Percentiles rank a stretch among this genome's conserved stretches.
Conservation (phyloP, 2,329 filamentous ascomycete species). For the Aspergillus sp. region DNA sequence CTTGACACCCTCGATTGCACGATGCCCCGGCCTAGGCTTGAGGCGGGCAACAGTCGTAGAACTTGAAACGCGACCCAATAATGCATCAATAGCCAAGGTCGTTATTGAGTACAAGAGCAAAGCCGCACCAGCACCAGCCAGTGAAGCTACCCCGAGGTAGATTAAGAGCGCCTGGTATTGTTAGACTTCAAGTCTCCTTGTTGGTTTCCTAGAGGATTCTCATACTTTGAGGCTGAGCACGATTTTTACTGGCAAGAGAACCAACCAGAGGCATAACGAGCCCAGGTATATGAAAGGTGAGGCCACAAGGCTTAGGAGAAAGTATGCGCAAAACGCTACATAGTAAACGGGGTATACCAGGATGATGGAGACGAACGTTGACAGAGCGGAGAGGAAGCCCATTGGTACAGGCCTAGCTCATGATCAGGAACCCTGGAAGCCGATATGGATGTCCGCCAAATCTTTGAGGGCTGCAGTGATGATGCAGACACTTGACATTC, state of each 20-base stretch:
- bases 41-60: constrained; percentile 19
- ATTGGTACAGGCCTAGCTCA: constrained; percentile 1
- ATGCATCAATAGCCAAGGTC: constrained; percentile 52
- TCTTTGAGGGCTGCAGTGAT: not conserved
- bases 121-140: constrained; percentile 67
- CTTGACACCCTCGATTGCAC: not conserved
- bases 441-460: not conserved
- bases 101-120: constrained; percentile 59
- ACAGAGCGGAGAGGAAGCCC: constrained; percentile 13
- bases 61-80: constrained; percentile 46
- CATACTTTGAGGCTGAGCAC: constrained; percentile 58
- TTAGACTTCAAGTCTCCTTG: not conserved
- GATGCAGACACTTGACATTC: not conserved
- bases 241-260: constrained; percentile 51
- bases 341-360: constrained; percentile 11
- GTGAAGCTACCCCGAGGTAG: constrained; percentile 64
- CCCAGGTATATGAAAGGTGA: constrained; percentile 52
- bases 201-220: not conserved
- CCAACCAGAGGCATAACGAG: constrained; percentile 39
- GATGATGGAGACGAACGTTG: constrained; percentile 9
- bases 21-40: not conserved
- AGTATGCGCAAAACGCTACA: constrained; percentile 21
- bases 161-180: constrained; percentile 44
- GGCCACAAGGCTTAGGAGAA: constrained; percentile 40
- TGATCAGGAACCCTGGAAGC: not conserved